These are phyloP conservation scores for Saposhnikovia divaricata DNA, from an alignment of 129 eudicot genomes.

Conservation along the genomic window DNA sequence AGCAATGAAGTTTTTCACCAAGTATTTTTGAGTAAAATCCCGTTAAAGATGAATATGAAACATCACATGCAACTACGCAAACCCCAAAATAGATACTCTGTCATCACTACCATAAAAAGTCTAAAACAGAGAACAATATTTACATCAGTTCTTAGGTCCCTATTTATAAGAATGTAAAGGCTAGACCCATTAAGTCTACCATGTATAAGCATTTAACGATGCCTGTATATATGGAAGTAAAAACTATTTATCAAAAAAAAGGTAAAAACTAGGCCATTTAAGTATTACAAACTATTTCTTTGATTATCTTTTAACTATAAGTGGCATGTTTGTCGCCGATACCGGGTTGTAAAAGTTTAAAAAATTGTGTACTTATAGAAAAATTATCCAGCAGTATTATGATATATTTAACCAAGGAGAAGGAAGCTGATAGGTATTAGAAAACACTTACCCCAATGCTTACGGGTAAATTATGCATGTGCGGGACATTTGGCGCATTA, in stretches of 20 bases:
- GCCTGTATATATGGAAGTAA: not conserved
- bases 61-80: too few relatives aligned
- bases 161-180: too few relatives aligned
- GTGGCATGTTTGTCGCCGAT: not conserved
- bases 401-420: not conserved
- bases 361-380: not conserved
- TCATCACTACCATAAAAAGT: too few relatives aligned
- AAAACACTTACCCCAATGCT: conserved; percentile 71
- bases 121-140: not conserved
- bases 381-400: not conserved
- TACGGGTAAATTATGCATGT: conserved; percentile 78
- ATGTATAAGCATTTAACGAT: not conserved
- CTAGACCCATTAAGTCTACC: not conserved
- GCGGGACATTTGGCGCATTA: conserved; percentile 44
- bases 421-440: not conserved
- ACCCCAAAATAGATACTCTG: too few relatives aligned
- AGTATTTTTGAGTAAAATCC: too few relatives aligned
- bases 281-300: not conserved
- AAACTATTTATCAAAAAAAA: not conserved
- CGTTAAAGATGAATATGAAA: too few relatives aligned
- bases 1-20: not conserved
- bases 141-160: not conserved
- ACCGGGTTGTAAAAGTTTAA: not conserved
- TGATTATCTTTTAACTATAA: not conserved
- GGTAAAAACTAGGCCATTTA: not conserved